Conservation (phyloP, 2,329 filamentous ascomycete genomes). For the Trichoderma polysporum region DNA sequence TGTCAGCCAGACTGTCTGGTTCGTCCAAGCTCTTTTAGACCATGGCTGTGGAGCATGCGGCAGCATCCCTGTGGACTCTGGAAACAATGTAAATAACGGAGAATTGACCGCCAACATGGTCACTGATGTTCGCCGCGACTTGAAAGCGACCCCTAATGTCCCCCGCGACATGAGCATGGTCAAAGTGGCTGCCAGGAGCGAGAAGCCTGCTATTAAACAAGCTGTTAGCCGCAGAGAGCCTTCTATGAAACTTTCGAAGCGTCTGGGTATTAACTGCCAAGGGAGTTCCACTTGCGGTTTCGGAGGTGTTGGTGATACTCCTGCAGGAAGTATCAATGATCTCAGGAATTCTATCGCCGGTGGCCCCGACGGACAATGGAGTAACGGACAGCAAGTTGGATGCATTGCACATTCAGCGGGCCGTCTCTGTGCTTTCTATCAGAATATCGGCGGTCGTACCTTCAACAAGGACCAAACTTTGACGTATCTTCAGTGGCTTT, state of each 20-base stretch:
- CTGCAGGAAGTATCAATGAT: not conserved
- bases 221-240: no score
- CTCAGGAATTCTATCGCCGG: not conserved
- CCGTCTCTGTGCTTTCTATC: constrained; percentile 21
- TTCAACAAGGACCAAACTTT: constrained; percentile 21
- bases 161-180: no score
- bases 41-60: constrained; percentile 20
- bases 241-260: not conserved
- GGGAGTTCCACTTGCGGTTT: not conserved
- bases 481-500: constrained; percentile 1
- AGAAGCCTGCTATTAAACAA: not conserved
- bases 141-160: no score
- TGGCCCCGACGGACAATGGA: not conserved
- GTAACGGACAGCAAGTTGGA: constrained; percentile 18
- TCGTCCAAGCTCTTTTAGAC: constrained; percentile 16
- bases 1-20: constrained; percentile 20
- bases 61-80: constrained; percentile 21
- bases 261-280: not conserved
- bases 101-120: constrained; percentile 24
- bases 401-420: constrained; percentile 19
- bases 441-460: constrained; percentile 18
- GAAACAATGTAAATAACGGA: constrained; percentile 23
- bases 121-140: constrained; percentile 18
- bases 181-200: not conserved
- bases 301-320: not conserved